Conservation (phyloP, 2,329 filamentous ascomycete genomes). For the Aureobasidium lini region DNA sequence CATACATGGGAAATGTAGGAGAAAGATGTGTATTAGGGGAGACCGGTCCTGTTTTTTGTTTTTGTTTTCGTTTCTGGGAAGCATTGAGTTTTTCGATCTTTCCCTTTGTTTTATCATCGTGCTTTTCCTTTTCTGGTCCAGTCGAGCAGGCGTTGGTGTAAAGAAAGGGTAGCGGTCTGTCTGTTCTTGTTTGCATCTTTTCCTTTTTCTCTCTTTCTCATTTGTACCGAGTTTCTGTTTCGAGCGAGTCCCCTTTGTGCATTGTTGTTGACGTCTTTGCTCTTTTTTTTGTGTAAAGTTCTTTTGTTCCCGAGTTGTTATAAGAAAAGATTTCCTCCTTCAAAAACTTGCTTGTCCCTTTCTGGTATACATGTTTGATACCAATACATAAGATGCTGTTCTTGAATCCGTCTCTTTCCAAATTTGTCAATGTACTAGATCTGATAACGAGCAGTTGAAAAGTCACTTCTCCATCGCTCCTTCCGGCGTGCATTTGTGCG, state of each 20-base stretch:
- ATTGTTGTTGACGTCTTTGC: no score
- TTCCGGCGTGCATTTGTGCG: no score
- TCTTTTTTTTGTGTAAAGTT: neutral
- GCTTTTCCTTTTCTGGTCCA: neutral
- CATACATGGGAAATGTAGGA: neutral
- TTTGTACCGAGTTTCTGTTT: neutral
- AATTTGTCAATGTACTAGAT: no score
- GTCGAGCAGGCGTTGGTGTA: constrained; percentile 6
- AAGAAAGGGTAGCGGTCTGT: neutral
- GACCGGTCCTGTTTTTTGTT: neutral
- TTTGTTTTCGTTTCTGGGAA: neutral
- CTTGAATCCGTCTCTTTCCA: no score
- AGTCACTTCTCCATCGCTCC: no score
- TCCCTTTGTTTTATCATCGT: neutral
- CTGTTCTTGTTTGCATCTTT: neutral
- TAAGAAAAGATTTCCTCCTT: no score
- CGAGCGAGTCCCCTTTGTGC: neutral
- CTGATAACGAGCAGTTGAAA: no score
- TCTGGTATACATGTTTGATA: neutral
- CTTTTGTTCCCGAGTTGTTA: no score
- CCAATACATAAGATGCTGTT: no score
- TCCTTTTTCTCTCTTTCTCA: neutral
- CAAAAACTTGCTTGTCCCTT: neutral
- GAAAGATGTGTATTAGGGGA: neutral
- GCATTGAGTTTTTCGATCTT: neutral